These are phyloP conservation scores for Linanthus parryae DNA, from an alignment of 148 eudicot species.

Conservation along the genomic window DNA sequence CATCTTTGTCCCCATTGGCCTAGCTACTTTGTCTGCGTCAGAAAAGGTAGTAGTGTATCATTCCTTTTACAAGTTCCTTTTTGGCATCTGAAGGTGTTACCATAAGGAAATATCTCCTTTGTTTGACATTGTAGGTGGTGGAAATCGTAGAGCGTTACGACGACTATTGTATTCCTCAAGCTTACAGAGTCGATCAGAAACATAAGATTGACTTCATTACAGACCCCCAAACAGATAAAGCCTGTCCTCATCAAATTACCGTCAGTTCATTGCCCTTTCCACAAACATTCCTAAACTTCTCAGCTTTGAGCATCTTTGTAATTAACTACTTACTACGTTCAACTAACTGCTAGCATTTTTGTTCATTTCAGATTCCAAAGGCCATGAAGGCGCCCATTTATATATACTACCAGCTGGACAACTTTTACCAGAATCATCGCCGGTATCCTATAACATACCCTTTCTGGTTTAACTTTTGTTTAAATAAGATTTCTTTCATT, in stretches of 20 bases:
- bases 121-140: slow-evolving; percentile 38
- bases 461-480: too few species aligned
- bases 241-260: slow-evolving; percentile 43
- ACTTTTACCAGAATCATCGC: slow-evolving; percentile 69
- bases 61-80: neutral
- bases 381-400: slow-evolving; percentile 61
- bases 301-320: neutral
- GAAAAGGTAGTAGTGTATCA: slow-evolving; percentile 32
- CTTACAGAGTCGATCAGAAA: slow-evolving; percentile 18
- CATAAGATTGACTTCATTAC: slow-evolving; percentile 35
- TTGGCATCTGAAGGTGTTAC: neutral
- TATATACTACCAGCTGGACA: slow-evolving; percentile 57
- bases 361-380: slow-evolving; percentile 39
- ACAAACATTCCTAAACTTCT: neutral
- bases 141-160: slow-evolving; percentile 66
- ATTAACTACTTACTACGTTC: neutral
- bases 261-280: slow-evolving; percentile 19
- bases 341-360: neutral
- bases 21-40: slow-evolving; percentile 53
- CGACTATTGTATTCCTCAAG: slow-evolving; percentile 43
- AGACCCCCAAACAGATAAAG: slow-evolving; percentile 35
- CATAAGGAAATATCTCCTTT: neutral
- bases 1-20: slow-evolving; percentile 59
- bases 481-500: neutral
- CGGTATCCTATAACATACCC: too few species aligned